These are phyloP conservation scores for Buxus sempervirens DNA, from an alignment of 164 flowering plant genomes.

Conservation along the genomic window DNA sequence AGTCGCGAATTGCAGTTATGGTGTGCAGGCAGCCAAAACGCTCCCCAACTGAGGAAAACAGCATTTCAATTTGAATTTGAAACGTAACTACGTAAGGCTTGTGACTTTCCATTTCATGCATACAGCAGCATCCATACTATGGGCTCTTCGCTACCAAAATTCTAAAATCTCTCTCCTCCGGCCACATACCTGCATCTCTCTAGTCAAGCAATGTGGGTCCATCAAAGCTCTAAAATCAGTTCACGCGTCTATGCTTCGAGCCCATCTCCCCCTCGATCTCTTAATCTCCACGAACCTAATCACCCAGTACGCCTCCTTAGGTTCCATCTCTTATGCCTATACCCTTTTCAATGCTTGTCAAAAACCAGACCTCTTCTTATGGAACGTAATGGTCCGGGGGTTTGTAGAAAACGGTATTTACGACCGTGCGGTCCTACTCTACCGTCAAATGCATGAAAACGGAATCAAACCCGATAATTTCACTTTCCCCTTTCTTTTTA, in stretches of 20 bases:
- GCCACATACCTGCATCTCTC: constrained; percentile 14
- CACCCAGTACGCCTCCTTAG: constrained; percentile 26
- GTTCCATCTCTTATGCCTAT: constrained; percentile 23
- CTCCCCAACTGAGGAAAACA: no score
- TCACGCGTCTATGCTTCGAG: constrained; percentile 29
- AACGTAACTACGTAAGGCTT: no score
- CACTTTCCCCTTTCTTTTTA: constrained; percentile 34
- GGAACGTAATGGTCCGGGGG: constrained; percentile 32
- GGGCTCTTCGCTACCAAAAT: no score
- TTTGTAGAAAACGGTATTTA: constrained; percentile 12
- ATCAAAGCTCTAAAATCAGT: constrained; percentile 18
- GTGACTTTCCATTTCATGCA: no score
- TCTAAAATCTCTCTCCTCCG: neutral
- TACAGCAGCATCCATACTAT: no score
- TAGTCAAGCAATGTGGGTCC: constrained; percentile 15
- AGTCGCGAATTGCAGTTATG: no score
- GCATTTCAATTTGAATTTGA: no score
- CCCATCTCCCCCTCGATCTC: constrained; percentile 24
- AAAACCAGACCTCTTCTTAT: constrained; percentile 26
- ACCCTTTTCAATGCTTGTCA: constrained; percentile 24
- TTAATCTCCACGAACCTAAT: constrained; percentile 35
- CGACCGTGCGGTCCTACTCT: constrained; percentile 14
- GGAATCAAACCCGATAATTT: constrained; percentile 25
- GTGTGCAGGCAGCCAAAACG: no score
- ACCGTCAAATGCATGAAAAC: constrained; percentile 18